These are phyloP conservation scores for Apiospora hydei DNA, from an alignment of 2,329 filamentous ascomycete genomes.

Conservation along the genomic window DNA sequence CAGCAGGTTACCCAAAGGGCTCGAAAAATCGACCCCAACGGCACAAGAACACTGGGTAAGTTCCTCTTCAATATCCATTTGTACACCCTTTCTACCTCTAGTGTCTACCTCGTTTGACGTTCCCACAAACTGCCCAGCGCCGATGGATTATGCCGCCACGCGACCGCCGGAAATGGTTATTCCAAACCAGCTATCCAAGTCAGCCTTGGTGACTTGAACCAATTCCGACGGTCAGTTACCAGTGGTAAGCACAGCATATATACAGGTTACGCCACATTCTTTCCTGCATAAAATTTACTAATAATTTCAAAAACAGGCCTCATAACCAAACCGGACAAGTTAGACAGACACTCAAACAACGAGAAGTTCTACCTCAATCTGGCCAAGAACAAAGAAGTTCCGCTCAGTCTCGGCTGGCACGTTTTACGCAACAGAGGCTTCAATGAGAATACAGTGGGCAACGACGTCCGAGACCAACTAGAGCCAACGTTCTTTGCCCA, in stretches of 20 bases:
- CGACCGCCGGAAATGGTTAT: too few species aligned
- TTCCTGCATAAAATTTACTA: too few species aligned
- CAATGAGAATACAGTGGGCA: not conserved
- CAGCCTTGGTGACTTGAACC: too few species aligned
- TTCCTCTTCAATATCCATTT: not conserved
- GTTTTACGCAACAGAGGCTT: conserved; percentile 50
- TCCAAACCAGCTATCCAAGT: too few species aligned
- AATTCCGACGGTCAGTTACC: too few species aligned
- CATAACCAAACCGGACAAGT: conserved; percentile 55
- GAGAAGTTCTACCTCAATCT: conserved; percentile 48
- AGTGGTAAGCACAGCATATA: too few species aligned
- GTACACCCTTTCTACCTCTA: too few species aligned
- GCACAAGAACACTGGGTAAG: conserved; percentile 50
- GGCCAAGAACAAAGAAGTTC: conserved; percentile 51
- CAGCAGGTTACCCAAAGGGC: conserved; percentile 61
- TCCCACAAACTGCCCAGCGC: too few species aligned
- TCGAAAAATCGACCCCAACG: conserved; percentile 42
- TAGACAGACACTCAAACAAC: conserved; percentile 42
- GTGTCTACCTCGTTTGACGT: too few species aligned
- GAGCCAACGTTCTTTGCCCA: conserved; percentile 31
- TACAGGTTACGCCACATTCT: too few species aligned
- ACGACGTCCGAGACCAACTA: conserved; percentile 23
- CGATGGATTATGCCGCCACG: too few species aligned
- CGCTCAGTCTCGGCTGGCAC: conserved; percentile 59
- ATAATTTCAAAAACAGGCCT: too few species aligned